Percentiles rank a stretch among this genome's conserved stretches.
Evolutionary conservation across 2,329 filamentous ascomycete genomes (phyloP).

Genomic region (Raffaelea deltoideospora): DNA sequence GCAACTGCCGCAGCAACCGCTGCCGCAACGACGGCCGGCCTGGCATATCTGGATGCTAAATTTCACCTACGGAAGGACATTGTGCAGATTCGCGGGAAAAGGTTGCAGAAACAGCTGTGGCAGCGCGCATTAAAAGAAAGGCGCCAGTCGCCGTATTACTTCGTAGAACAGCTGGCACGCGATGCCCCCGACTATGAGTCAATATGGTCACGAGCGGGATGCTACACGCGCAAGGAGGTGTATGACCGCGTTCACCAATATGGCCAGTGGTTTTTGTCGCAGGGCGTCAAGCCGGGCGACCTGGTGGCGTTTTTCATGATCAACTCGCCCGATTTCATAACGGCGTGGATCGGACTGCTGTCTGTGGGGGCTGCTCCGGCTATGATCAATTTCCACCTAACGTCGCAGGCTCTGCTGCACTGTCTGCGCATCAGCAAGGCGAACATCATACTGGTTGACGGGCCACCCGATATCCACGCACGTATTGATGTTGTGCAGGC

Average conservation of each 20-base stretch:
- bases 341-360: conserved; percentile 49
- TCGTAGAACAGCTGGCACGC: conserved; percentile 42
- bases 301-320: conserved; percentile 51
- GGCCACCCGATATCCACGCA: conserved; percentile 33
- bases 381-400: conserved; percentile 56
- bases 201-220: conserved; percentile 51
- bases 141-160: conserved; percentile 47
- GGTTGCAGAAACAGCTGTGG: conserved; percentile 26
- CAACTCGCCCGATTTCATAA: conserved; percentile 53
- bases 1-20: conserved; percentile 9
- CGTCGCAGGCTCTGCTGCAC: conserved; percentile 47
- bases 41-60: conserved; percentile 54
- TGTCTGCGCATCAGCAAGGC: conserved; percentile 44
- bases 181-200: conserved; percentile 36
- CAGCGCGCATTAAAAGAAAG: conserved; percentile 33
- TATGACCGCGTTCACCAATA: conserved; percentile 43
- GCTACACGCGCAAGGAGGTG: conserved; percentile 42
- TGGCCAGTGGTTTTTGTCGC: conserved; percentile 43
- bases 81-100: conserved; percentile 24
- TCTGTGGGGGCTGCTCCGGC: conserved; percentile 54
- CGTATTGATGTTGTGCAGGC: conserved; percentile 42
- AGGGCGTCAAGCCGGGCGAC: conserved; percentile 42
- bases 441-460: conserved; percentile 42
- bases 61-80: conserved; percentile 51
- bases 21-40: conserved; percentile 19